These are phyloP conservation scores for Talaromyces adpressus DNA, from an alignment of 495 filamentous ascomycete species.

Conservation along the genomic window DNA sequence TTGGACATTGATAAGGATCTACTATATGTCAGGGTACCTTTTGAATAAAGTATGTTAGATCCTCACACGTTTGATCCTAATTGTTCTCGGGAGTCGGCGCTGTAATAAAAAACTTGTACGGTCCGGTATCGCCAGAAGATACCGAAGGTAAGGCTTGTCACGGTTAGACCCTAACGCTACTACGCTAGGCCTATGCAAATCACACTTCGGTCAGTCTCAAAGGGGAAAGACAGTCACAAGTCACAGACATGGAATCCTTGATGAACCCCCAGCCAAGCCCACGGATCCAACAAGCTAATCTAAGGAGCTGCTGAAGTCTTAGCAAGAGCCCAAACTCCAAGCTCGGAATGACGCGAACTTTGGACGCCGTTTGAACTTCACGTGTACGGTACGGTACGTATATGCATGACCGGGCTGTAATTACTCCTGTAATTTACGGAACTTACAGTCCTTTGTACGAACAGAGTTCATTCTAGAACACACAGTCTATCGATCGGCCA, in stretches of 20 bases:
- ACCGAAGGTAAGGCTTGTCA: not conserved
- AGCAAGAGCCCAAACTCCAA: not conserved
- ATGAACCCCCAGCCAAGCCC: not conserved
- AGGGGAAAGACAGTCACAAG: not conserved
- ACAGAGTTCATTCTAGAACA: not conserved
- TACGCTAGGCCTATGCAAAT: not conserved
- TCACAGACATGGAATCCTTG: not conserved
- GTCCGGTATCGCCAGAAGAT: not conserved
- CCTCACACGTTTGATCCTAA: not conserved
- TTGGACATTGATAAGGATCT: not conserved
- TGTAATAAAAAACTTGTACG: not conserved
- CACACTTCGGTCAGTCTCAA: not conserved
- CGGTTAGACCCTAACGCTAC: not conserved
- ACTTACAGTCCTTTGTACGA: not conserved
- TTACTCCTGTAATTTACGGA: not conserved
- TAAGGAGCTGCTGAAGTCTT: not conserved
- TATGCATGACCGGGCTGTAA: not conserved
- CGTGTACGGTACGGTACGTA: not conserved
- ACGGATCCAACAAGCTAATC: not conserved
- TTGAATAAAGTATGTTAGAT: not conserved
- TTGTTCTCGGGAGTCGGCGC: not conserved
- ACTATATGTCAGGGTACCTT: not conserved
- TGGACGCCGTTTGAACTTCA: not conserved
- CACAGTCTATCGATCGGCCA: not conserved
- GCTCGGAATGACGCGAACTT: conserved; percentile 2